Base-by-base conservation (phyloP, 2,329 filamentous ascomycete species). In the Ophiostoma perfectum region DNA sequence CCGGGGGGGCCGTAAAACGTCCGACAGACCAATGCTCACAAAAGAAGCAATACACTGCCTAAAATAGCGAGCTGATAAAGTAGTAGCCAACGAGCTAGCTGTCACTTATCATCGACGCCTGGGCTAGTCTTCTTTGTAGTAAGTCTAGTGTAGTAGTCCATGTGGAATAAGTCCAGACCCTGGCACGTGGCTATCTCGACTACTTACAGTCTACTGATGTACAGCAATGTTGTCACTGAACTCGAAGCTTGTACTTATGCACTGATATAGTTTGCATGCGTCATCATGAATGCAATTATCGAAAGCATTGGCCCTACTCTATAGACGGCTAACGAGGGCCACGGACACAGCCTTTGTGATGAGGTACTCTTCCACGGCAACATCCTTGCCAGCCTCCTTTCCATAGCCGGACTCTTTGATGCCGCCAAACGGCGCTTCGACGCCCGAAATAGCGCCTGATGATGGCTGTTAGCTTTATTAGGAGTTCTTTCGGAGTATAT, bases 311-410 rank as follows among this genome's bases (percentile, higher is more conserved):
- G 27, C 1, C 27, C 27, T 27, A 27, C 27, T 27, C 27, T 62
- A 62, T 7, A 39, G 38, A n/a, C 58, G 58, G 36, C 38, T 39
- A 4, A 62, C 58, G 7, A 62, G 36, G 8, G 58, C 58, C 36
- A 62, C 58, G 2, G 58, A 39, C 58, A 62, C 58, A 9, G 36
- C 58, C 58, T 62, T 82, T 1, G 79, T 79, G 52, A 80, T 75
- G 66, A 81, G 73, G 63, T 80, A 82, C 72, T 82, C 80, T 39
- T 81, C 75, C 0, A 80, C n/a, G 2, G 69, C 81, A 38, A 81
- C 77, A 39, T 82, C 80, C 70, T 81, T 82, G 45, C 1, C 71
- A 5, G 55, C 70, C 60, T 74, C 72, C 38, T 74, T 74, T 27
- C 73, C 72, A 11, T 72, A 70, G 1, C 73, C 73, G 16, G 68